These are phyloP conservation scores for Clarireedia homoeocarpa DNA, from an alignment of 2,329 filamentous ascomycete species.

Conservation along the genomic window DNA sequence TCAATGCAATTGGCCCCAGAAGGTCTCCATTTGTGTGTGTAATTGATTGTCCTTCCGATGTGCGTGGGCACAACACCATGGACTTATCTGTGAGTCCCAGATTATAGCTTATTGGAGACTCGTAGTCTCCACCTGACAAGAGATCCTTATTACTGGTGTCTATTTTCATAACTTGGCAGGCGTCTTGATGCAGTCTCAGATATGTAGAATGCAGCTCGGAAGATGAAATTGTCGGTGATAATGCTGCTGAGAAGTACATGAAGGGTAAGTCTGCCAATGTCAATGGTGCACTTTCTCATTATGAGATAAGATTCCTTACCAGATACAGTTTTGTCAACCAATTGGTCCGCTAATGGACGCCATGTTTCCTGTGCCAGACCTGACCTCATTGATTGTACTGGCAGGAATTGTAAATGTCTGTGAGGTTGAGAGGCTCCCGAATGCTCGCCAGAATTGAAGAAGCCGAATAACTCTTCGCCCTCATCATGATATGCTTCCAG, in stretches of 20 bases:
- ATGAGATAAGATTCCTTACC: conserved; percentile 5
- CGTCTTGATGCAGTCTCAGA: conserved; percentile 19
- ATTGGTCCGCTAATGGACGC: conserved; percentile 40
- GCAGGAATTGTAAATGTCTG: conserved; percentile 64
- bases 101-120: conserved; percentile 54
- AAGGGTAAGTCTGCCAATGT: conserved; percentile 24
- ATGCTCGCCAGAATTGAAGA: conserved; percentile 54
- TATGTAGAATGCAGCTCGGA: conserved; percentile 23
- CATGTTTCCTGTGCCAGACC: conserved; percentile 37
- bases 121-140: background rate
- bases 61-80: conserved; percentile 48
- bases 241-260: conserved; percentile 21
- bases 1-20: conserved; percentile 36
- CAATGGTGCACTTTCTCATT: background rate
- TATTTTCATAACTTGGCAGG: conserved; percentile 7
- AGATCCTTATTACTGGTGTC: background rate
- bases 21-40: conserved; percentile 15
- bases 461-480: conserved; percentile 30
- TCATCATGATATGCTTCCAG: conserved; percentile 44
- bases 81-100: conserved; percentile 47
- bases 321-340: conserved; percentile 21
- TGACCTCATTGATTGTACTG: conserved; percentile 53
- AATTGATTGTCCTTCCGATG: conserved; percentile 40
- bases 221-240: conserved; percentile 15
- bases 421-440: conserved; percentile 68